Base-by-base conservation (phyloP, 306 rosid genomes). In the Trifolium fragiferum region DNA sequence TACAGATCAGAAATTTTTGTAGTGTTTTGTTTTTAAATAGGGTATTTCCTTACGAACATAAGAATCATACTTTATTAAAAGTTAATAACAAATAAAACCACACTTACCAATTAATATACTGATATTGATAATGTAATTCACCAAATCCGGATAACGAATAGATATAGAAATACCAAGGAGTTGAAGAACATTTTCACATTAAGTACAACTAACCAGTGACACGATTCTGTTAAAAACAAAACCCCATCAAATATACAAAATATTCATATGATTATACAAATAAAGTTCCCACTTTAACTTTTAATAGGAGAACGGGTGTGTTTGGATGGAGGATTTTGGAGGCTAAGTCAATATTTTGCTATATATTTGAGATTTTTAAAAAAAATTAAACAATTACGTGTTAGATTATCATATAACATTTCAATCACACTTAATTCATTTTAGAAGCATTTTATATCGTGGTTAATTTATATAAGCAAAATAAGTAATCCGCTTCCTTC, bases 61-160 rank as follows among this genome's bases (percentile, higher is more conserved):
- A 21, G 76, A 51, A 58, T 79, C 63, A 70, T 66, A 78, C 74
- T 49, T 79, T 47, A 62, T 27, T 63, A 49, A 51, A 38, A 65
- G 32, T 35, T 72, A 68, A 68, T 57, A 54, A 41, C 13, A 53
- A 67, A 76, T 41, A 66, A 74, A 61, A 77, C 44, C 21, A 53
- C 63, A 66, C 50, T 59, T 44, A 54, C 53, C 58, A 46, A 57
- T 13, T 20, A 73, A 73, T 33, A 82, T 18, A 70, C 33, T 57
- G 7, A 25, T 57, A 23, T 57, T 21, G 63, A 11, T 57, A 57
- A 23, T 57, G 63, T 21, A 11, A 57, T 57, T 11, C 16, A 57
- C 35, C 15, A 23, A 57, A 57, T 12, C 7, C 7, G 4, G 35
- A 55, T 55, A 57, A 57, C 2, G 7, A 23, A 57, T 11, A 55